Base-by-base conservation (phyloP, 2,329 filamentous ascomycete genomes). In the Colletotrichum orchidophilum region DNA sequence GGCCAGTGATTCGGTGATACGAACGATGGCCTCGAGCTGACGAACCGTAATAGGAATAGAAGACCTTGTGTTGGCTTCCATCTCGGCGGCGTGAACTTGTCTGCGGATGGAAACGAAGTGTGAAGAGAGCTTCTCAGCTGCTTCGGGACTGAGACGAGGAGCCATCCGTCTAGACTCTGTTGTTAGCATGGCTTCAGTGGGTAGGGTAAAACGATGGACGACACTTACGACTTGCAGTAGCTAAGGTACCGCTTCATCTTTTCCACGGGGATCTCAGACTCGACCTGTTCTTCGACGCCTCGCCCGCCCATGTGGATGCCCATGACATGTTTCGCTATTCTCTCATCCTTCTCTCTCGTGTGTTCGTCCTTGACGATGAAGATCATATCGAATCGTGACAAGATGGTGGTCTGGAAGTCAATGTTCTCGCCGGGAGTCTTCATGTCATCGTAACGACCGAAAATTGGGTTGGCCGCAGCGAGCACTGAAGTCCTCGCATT, bases 331-430 rank as follows among this genome's bases (percentile, higher is more conserved):
- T 92, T 96, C 13, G 96, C 96, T 78, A 99, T 98, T 4, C 88
- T 92, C 84, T 98, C 94, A 79, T 99, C 96, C 77, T 96, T 94
- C 68, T 90, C 92, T 54, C 94, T 90, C 73, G 96, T 94, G 80
- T 99, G 96, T 73, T 97, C 95, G 80, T 99, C 96, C 76, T 94
- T 94, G 73, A 99, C 96, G 75, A 99, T 98, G 85, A 98, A 99
- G 75, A 99, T 98, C 94, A 99, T 98, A 82, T 99, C 96, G 81
- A 99, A 99, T 88, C 96, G 94, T 2, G 96, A 98, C 75, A 99
- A 81, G 77, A 99, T 98, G 3, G 96, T 99, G 0, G 96, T 99
- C 79, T 99, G 96, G 83, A 99, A 99, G 82, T 99, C 96, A 75
- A 99, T 99, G 80, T 99, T 99, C 82, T 99, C 96, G 71, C 96